Percentiles rank a stretch among this genome's conserved stretches.
Evolutionary conservation across 208 protist species (phyloP).

Genomic region (Acanthamoeba sp.): DNA sequence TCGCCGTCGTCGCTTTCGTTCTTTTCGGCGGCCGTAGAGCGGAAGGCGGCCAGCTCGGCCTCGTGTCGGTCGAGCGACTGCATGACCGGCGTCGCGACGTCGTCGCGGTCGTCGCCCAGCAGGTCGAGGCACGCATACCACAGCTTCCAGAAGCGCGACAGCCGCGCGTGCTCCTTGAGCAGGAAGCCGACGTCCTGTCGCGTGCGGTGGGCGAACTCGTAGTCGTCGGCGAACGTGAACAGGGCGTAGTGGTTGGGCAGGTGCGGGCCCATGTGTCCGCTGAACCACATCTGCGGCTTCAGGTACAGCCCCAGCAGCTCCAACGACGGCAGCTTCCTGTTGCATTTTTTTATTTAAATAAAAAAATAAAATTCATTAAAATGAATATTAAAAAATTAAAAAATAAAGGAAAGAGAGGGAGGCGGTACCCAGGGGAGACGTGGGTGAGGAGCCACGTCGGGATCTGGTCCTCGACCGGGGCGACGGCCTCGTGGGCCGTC

Average conservation of each 20-base stretch:
- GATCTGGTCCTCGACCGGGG: not conserved
- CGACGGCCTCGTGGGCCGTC: not conserved
- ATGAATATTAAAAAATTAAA: not conserved
- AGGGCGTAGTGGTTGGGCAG: constrained; percentile 58
- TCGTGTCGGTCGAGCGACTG: not conserved
- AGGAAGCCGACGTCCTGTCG: constrained; percentile 41
- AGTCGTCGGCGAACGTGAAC: constrained; percentile 47
- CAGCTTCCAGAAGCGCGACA: not conserved
- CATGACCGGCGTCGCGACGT: not conserved
- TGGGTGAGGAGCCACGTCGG: constrained; percentile 54
- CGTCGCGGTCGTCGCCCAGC: not conserved
- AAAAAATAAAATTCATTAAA: not conserved
- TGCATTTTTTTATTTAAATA: not conserved
- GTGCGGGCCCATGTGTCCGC: constrained; percentile 43
- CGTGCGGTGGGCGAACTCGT: constrained; percentile 61
- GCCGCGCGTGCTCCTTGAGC: not conserved
- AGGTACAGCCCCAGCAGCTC: constrained; percentile 40
- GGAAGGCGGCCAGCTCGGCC: constrained; percentile 10
- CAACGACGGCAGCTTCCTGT: constrained; percentile 28
- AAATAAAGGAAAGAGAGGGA: not conserved
- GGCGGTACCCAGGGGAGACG: constrained; percentile 30
- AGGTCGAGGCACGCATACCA: constrained; percentile 1
- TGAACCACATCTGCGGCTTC: constrained; percentile 61
- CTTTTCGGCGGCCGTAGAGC: not conserved
- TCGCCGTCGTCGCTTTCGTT: not conserved